Conservation (phyloP, 1,284 basidiomycete species). For the Cutaneotrichosporon sp. region DNA sequence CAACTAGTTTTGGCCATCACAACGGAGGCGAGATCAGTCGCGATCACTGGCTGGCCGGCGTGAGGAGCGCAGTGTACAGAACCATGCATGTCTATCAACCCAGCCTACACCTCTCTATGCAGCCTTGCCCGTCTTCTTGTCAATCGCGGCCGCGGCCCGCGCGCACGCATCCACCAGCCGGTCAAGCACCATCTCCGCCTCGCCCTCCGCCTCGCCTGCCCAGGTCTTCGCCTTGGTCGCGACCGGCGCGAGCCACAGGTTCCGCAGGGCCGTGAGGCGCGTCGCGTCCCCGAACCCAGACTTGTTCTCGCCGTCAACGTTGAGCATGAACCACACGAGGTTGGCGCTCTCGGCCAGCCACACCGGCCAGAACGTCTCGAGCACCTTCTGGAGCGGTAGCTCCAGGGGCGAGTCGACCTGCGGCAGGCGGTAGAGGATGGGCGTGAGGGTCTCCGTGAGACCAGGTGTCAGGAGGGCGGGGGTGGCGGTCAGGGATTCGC, state of each 20-base stretch:
- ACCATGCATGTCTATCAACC: neutral
- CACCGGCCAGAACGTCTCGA: constrained; percentile 28
- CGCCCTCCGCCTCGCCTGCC: constrained; percentile 4
- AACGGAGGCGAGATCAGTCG: too few species aligned
- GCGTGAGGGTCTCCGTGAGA: constrained; percentile 22
- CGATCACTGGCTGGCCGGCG: too few species aligned
- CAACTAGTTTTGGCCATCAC: too few species aligned
- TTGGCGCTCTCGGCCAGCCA: constrained; percentile 39
- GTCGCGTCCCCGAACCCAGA: constrained; percentile 12
- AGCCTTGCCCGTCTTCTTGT: neutral
- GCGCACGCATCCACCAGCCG: constrained; percentile 16
- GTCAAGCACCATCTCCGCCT: constrained; percentile 16
- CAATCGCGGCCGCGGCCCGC: constrained; percentile 14
- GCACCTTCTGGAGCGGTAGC: constrained; percentile 19
- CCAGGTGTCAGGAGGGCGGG: constrained; percentile 17
- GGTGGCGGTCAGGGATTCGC: constrained; percentile 32
- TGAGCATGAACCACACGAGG: constrained; percentile 22
- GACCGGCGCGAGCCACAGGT: constrained; percentile 9
- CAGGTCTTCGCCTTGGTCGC: constrained; percentile 15
- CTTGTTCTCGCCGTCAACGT: constrained; percentile 17
- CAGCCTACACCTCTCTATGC: neutral
- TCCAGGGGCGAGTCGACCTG: constrained; percentile 18
- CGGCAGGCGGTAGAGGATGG: constrained; percentile 29
- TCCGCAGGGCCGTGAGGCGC: constrained; percentile 5
- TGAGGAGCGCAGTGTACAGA: too few species aligned